Base-by-base conservation (phyloP, 228 moss, liverwort and hornwort species). In the Sphagnum magellanicum region DNA sequence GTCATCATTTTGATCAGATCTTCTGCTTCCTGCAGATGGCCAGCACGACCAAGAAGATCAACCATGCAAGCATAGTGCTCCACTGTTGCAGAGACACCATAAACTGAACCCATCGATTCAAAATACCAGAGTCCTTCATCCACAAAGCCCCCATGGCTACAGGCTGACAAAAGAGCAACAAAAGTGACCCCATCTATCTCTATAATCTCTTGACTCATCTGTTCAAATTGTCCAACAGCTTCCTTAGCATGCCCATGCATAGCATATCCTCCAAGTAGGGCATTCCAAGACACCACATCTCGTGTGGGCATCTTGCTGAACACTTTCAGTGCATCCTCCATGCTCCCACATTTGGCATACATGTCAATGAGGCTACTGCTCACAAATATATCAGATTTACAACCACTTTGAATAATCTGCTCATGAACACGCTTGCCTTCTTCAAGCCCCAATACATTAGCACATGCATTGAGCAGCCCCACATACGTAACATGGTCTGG, bases 291-390 rank as follows among this genome's bases (percentile, higher is more conserved):
- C 5, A 68, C 52, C 68, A 68, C 50, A 32, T 68, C 68, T 51
- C 68, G 6, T 14, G 50, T 53, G 17, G 51, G 50, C 68, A 68
- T 68, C 10, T 68, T 32, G 14, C 52, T 15, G 17, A 51, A 68
- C 50, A 52, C 68, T 14, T 15, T 68, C 50, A 5, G 51, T 0
- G 68, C 68, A 68, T 68, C 68, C 50, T 51, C 68, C 13, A 68
- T 53, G 15, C 68, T 68, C 51, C 68, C 68, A 32, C 68, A 68
- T 53, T 68, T 68, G 52, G 68, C 68, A 68, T 68, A 68, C 68
- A 68, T 68, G 51, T 68, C 53, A 53, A 68, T 16, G 32, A 68
- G 68, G 51, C 8, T 68, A 14, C 9, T 68, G 5, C n/a, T 49
- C 70, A 70, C 15, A 70, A 49, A 32, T 5, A 70, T 32, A 49